A percentile compares a stretch with the other conserved stretches of the same genome.
Conservation (phyloP, 2,329 filamentous ascomycete genomes). For the Exophiala sp. region DNA sequence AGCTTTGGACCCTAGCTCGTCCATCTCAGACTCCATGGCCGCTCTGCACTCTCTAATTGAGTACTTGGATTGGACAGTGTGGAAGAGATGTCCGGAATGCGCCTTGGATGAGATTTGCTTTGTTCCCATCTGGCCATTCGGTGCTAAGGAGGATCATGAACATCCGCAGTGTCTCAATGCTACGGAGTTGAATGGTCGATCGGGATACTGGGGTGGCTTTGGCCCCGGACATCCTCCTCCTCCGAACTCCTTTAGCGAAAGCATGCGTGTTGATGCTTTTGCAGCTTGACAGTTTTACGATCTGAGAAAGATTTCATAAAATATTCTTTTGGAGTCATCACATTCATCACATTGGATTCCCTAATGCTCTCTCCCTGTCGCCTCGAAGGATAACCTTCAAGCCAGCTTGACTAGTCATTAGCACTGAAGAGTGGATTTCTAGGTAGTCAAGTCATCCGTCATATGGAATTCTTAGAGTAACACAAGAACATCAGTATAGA, state of each 20-base stretch:
- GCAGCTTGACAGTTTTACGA: too few species aligned
- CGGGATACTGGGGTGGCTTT: slow-evolving; percentile 10
- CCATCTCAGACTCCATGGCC: slow-evolving; percentile 1
- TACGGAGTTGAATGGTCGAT: slow-evolving; percentile 8
- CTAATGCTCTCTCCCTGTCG: too few species aligned
- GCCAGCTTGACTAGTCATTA: too few species aligned
- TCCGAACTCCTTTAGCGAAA: background rate
- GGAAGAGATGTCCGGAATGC: slow-evolving; percentile 52
- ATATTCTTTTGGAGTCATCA: too few species aligned
- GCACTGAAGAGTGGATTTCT: too few species aligned
- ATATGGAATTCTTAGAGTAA: too few species aligned
- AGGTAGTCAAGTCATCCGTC: too few species aligned
- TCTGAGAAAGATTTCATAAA: too few species aligned
- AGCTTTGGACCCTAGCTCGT: slow-evolving; percentile 23
- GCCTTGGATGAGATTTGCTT: slow-evolving; percentile 51
- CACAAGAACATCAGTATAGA: too few species aligned
- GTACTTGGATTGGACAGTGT: slow-evolving; percentile 54
- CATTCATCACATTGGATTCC: too few species aligned
- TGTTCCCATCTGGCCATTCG: slow-evolving; percentile 60
- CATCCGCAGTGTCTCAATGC: slow-evolving; percentile 42
- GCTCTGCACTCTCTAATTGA: slow-evolving; percentile 40
- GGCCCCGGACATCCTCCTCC: background rate
- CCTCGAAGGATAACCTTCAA: too few species aligned
- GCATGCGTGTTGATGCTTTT: too few species aligned
- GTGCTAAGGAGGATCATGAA: slow-evolving; percentile 50